Evolutionary conservation across 2,329 filamentous ascomycete species (phyloP), one percentile per base, ranked within the genome.

Genomic region (Fonsecaea erecta): DNA sequence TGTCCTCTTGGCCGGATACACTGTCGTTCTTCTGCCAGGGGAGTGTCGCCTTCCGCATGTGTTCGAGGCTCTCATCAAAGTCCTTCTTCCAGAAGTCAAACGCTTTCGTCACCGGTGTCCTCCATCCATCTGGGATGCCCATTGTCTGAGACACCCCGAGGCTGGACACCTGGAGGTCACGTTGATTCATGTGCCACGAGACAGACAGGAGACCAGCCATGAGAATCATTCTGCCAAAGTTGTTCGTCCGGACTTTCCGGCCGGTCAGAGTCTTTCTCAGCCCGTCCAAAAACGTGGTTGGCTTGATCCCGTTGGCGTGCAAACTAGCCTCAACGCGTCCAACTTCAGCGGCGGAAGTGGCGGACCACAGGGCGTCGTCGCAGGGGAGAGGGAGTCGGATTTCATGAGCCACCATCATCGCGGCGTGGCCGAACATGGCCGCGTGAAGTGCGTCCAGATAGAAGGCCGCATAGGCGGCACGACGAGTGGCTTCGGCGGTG

Each of bases 111-210:
- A 99, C 82, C 2, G 92, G 89, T 11, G 88, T 87, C 58, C 93
- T 87, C 95, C 94, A 98, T 75, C 93, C 94, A 74, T 96, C 92
- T 21, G 93, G 88, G 2, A 90, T 92, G 0, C 91, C 89, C 71
- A 90, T 88, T 0, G 88, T 86, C n/a, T 93, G 91, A 28, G 67
- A 65, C 3, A 67, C 64, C 8, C 90, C 93, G 0, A 98, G 84
- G 1, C 93, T 92, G 75, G 89, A 94, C 65, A 97, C 90, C 78
- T 97, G 93, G 9, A 97, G 85, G 75, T 98, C 95, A 74, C 94
- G 87, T 96, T 95, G 93, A 75, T 97, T 95, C 90, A 98, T 94
- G 76, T 99, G 94, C 92, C 93, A 98, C 74, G 91, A 94, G 28
- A 98, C 92, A 70, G 92, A 97, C 30, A 98, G 82, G 34, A 99